Base-by-base conservation (phyloP, 2,329 filamentous ascomycete species). In the Cercospora zeae-maydis region DNA sequence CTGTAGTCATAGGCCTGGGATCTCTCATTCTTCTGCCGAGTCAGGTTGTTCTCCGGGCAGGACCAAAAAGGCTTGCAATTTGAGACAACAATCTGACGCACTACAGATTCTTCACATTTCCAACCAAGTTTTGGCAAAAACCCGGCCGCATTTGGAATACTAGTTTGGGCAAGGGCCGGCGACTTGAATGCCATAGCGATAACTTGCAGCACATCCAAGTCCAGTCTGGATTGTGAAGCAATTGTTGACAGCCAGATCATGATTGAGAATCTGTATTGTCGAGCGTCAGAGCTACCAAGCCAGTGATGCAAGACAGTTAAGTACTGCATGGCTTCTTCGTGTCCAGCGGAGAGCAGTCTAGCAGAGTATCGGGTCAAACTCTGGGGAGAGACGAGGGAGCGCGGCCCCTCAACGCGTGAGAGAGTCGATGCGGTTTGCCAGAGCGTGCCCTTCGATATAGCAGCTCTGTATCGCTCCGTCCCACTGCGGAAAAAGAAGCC, bases 181-280 rank as follows among this genome's bases (percentile, higher is more conserved):
- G 39, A 14, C 42, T 58, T 58, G 56, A 51, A 36, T 6, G 34
- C 19, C 39, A 58, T 31, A 11, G n/a, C 72, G 1, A 87, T 67
- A 0, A 78, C 72, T 45, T 77, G 74, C 1, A 85, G 51, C 0
- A 81, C 49, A 0, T 70, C 66, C 69, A 82, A 77, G n/a, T 82
- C 71, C 0, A 73, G 71, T 30, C 74, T 66, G 0, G 70, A 27
- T 0, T 74, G 69, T 63, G 80, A 85, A 0, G 78, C 75, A n/a
- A 85, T 69, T 0, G 77, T 67, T 0, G 75, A 77, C 3, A 72
- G 59, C 71, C 70, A 72, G 10, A 69, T 65, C 36, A 64, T 63
- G 11, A 70, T 33, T 3, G 49, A 47, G 51, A 66, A 69, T n/a
- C 55, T 66, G 21, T 56, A 39, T 14, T 27, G 27, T 24, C 56